Evolutionary conservation across 1,139 yeast genomes (phyloP), one percentile per base, ranked within the genome.

Genomic region (Blastobotrys raffinosifermentans): DNA sequence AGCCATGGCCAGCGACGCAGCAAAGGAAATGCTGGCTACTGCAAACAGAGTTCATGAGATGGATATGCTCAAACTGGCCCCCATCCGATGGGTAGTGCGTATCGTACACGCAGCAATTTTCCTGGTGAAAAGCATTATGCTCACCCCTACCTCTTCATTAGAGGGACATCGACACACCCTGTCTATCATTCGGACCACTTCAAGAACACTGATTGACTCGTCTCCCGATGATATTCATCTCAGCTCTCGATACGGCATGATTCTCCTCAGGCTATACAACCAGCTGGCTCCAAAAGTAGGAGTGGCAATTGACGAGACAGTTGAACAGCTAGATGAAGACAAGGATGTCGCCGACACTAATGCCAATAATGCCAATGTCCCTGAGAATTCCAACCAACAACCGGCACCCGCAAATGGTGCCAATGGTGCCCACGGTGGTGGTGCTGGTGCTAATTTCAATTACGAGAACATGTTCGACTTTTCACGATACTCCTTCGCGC

Each of bases 41-140:
- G 85, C 91, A 2, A 76, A 76, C 39, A 64, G 94, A 29, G 78
- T 85, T 2, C 86, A 81, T 51, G 51, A 50, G 8, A 64, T 80
- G 44, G 75, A 73, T 45, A 64, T 80, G 66, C 63, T 85, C 37
- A 67, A 79, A 44, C 82, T 73, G 53, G 85, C 89, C 77, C 96
- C 97, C 0, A 89, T 86, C 10, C 67, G 96, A 46, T 87, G 96
- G 95, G 78, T 83, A 4, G 82, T 87, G 1, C 68, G 95, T 42
- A 77, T 86, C 25, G 89, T 89, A n/a, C 74, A 93, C 50, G 87
- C 96, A 0, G 89, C 86, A 4, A 93, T 95, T 2, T 89, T 87
- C 55, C 73, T 89, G 39, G 94, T 89, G 8, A 87, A 87, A 57
- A 83, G 94, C 54, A 80, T 82, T 11, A 47, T 58, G 35, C 49